Evolutionary conservation across 2,329 filamentous ascomycete species (phyloP).

Genomic region (Ophiobolus disseminans): DNA sequence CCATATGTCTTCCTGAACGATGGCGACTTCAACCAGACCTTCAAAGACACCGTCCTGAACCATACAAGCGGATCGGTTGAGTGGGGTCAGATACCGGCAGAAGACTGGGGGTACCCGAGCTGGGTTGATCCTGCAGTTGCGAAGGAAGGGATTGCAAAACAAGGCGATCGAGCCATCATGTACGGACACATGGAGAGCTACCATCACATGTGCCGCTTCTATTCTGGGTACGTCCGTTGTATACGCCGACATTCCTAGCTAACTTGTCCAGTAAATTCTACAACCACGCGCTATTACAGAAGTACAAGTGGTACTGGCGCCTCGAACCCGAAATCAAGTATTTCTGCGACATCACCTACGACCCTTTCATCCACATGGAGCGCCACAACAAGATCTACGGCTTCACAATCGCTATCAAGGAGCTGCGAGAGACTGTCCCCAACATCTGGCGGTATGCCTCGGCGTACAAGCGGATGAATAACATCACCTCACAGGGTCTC

Average conservation of each 20-base stretch:
- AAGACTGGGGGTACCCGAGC: conserved; percentile 96
- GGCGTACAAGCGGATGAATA: conserved; percentile 92
- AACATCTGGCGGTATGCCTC: conserved; percentile 99
- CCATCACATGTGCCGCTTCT: conserved; percentile 99
- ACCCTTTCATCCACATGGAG: conserved; percentile 95
- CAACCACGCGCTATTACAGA: conserved; percentile 91
- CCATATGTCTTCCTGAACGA: conserved; percentile 99
- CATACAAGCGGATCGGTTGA: conserved; percentile 89
- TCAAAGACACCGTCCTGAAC: conserved; percentile 86
- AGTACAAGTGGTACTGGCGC: conserved; percentile 99
- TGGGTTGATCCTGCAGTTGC: conserved; percentile 95
- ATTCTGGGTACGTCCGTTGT: conserved; percentile 85
- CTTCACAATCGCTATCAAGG: conserved; percentile 98
- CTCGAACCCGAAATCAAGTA: conserved; percentile 99
- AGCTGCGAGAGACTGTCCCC: conserved; percentile 94
- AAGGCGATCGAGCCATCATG: conserved; percentile 98
- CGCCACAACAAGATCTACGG: conserved; percentile 96
- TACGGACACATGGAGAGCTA: conserved; percentile 99
- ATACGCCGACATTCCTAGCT: conserved; percentile 10
- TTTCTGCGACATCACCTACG: conserved; percentile 99
- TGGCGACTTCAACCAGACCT: conserved; percentile 92
- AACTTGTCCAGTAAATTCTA: conserved; percentile 77
- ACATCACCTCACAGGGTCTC: conserved; percentile 85
- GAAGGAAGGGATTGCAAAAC: conserved; percentile 94
- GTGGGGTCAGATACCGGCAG: conserved; percentile 89